These are phyloP conservation scores for Erucastrum elatum DNA, from an alignment of 345 rosid species.

Conservation along the genomic window DNA sequence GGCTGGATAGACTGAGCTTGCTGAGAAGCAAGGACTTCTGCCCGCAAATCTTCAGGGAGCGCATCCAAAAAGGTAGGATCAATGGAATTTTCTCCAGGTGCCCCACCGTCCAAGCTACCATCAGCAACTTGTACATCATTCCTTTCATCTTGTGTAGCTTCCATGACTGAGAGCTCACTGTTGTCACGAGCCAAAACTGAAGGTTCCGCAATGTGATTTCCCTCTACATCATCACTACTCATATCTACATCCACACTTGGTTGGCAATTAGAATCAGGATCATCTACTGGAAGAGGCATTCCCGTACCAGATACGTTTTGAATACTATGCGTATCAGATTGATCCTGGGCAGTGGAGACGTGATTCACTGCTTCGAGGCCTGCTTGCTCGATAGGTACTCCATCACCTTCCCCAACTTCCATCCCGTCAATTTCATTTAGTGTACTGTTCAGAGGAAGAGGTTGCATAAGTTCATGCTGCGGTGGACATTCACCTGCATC, in stretches of 20 bases:
- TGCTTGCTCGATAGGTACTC: conserved; percentile 44
- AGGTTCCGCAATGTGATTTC: conserved; percentile 52
- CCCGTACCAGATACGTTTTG: conserved; percentile 41
- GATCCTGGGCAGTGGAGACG: conserved; percentile 47
- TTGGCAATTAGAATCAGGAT: conserved; percentile 38
- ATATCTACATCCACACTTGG: conserved; percentile 73
- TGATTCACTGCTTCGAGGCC: conserved; percentile 46
- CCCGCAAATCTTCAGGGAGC: conserved; percentile 86
- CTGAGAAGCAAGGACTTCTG: conserved; percentile 98
- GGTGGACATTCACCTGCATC: too few relatives aligned
- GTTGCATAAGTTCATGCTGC: conserved; percentile 49
- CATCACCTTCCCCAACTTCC: conserved; percentile 75
- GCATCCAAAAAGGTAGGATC: conserved; percentile 99
- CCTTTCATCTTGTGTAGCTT: conserved; percentile 28
- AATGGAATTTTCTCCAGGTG: conserved; percentile 67
- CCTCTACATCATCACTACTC: conserved; percentile 62
- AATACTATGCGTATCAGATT: conserved; percentile 45
- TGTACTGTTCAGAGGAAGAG: conserved; percentile 52
- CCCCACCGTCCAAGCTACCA: conserved; percentile 60
- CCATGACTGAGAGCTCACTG: conserved; percentile 48
- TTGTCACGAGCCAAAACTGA: conserved; percentile 43
- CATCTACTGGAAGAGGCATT: conserved; percentile 41
- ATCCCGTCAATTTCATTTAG: conserved; percentile 59
- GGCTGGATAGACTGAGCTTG: conserved; percentile 91
- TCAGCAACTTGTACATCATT: conserved; percentile 38